Evolutionary conservation across 2,329 filamentous ascomycete genomes (phyloP), one percentile per base, ranked within the genome.

Genomic region (Penicillium hesseltinei): DNA sequence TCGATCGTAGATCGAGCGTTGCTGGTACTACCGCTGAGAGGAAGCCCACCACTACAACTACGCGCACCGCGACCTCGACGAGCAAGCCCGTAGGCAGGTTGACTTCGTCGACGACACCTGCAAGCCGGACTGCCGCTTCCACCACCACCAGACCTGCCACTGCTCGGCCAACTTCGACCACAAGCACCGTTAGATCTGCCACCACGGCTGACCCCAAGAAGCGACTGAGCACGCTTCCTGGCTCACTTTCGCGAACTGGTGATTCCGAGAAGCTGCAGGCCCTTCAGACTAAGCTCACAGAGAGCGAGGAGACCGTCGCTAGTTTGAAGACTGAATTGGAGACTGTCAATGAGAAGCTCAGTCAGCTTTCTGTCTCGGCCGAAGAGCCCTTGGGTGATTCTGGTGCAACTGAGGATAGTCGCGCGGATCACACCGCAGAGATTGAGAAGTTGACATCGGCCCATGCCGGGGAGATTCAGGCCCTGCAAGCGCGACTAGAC

Each of bases 1-100:
- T 71, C 29, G 74, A 77, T 50, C 71, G 76, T 23, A 71, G 74
- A 57, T 70, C 72, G 25, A 77, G 72, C 58, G 69, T 75, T 33
- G 71, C 71, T 31, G 70, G 73, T 23, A 70, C 75, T 5, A 58
- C 71, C 6, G 57, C 69, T 5, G 72, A 74, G 46, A 71, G 68
- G 54, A 74, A 71, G 56, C 56, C 71, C 39, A 51, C 69, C 4
- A 36, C 56, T 11, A 44, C 62, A 21, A 58, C 66, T 36, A 58
- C 64, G 3, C 66, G 69, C 21, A 59, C 70, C 10, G 61, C 64
- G 29, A 64, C 65, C 9, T 68, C 68, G 5, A 57, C 66, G 15
- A 67, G 56, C 56, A 66, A 59, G 46, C 61, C 65, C 4, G 62
- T 67, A 11, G 64, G 63, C 17, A 64, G 61, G 40, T 49, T 66